phyloP scores from a whole-genome alignment of 2,329 filamentous ascomycete genomes.

The Calycina herbarum region DNA sequence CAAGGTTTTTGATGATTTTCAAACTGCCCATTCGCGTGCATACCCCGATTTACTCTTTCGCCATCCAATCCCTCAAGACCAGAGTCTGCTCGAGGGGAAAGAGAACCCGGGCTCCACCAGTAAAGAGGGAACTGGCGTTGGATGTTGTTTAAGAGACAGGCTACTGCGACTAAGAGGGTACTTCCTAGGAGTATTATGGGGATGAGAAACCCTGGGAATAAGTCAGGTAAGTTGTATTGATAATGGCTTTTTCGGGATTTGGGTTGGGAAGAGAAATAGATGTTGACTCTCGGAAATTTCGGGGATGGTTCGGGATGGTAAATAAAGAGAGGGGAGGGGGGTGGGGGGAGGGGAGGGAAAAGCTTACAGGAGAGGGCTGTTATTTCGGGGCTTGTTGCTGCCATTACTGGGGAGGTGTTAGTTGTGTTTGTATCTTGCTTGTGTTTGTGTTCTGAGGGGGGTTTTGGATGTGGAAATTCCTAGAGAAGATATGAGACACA shows the following conservation, averaged over 20 bases:
- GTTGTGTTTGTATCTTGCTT: neutral
- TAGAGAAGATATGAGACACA: neutral
- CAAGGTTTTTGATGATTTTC: neutral
- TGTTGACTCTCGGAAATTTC: no score
- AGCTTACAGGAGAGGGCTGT: slow-evolving; percentile 53
- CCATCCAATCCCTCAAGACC: neutral
- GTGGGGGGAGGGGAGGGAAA: no score
- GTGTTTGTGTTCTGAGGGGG: neutral
- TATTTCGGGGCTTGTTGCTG: slow-evolving; percentile 58
- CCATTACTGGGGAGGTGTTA: slow-evolving; percentile 49
- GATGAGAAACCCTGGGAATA: slow-evolving; percentile 54
- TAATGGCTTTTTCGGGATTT: no score
- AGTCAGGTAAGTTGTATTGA: no score
- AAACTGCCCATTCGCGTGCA: neutral
- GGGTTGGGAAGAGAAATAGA: no score
- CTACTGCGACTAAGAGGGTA: slow-evolving; percentile 60
- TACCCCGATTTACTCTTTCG: neutral
- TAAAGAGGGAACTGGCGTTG: slow-evolving; percentile 64
- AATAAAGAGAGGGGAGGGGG: no score
- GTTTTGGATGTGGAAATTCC: neutral
- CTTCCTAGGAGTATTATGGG: slow-evolving; percentile 62
- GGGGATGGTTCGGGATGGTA: no score
- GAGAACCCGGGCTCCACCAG: slow-evolving; percentile 58
- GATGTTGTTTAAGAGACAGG: slow-evolving; percentile 68
- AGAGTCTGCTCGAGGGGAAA: neutral